These are phyloP conservation scores for Eimeria tenella DNA, from an alignment of 169 alveolate species.

Conservation along the genomic window DNA sequence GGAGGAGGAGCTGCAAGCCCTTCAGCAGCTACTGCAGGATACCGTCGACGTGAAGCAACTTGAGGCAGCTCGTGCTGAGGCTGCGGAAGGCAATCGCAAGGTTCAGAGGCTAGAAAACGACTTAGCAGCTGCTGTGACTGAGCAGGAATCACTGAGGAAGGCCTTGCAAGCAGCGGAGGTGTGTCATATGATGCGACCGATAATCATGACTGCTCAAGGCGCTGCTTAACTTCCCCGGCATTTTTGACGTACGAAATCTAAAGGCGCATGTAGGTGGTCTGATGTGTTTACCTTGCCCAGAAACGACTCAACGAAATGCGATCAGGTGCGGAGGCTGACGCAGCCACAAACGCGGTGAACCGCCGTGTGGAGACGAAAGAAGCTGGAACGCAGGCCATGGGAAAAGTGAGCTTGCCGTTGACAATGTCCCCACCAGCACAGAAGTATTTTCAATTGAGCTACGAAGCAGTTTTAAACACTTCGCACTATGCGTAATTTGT, in stretches of 20 bases:
- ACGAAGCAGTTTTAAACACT: no score
- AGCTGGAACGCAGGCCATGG: constrained; percentile 24
- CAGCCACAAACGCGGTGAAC: neutral
- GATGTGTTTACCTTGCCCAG: neutral
- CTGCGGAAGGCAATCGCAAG: constrained; percentile 54
- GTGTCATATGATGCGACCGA: neutral
- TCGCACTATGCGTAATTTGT: no score
- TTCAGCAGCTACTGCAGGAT: constrained; percentile 71
- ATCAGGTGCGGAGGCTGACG: constrained; percentile 14
- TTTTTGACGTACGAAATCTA: no score
- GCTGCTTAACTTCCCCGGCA: neutral
- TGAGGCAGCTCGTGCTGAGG: constrained; percentile 68
- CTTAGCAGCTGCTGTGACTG: constrained; percentile 25
- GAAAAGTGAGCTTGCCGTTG: constrained; percentile 9
- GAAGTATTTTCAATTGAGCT: neutral
- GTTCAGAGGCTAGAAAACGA: constrained; percentile 37
- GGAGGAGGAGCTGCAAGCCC: constrained; percentile 64
- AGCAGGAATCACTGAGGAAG: constrained; percentile 13
- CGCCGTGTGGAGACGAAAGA: constrained; percentile 45
- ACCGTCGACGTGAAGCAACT: constrained; percentile 66
- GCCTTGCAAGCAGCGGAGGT: constrained; percentile 31
- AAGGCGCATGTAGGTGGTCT: no score
- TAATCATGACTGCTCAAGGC: neutral
- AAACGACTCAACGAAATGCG: neutral
- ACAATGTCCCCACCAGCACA: neutral